Percentiles rank a stretch among this genome's conserved stretches.
phyloP scores from a whole-genome alignment of 2,329 filamentous ascomycete species.

The Ophiostoma quercus region DNA sequence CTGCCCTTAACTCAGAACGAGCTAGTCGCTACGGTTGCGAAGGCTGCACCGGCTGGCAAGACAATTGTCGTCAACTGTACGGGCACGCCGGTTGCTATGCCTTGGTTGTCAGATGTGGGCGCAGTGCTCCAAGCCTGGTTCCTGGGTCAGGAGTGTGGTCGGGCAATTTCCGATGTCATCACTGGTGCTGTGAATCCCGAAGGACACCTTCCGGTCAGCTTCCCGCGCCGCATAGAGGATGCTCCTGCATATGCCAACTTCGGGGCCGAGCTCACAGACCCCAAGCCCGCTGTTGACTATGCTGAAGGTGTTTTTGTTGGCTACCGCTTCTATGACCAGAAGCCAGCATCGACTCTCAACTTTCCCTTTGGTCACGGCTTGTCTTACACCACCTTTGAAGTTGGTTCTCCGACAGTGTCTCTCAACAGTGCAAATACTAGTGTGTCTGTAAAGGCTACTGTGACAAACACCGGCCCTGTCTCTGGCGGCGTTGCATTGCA shows the following conservation, averaged over 20 bases:
- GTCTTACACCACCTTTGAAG: conserved; percentile 64
- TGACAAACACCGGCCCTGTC: neutral
- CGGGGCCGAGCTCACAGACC: conserved; percentile 45
- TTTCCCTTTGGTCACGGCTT: conserved; percentile 78
- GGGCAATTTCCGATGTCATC: conserved; percentile 61
- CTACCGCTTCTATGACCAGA: conserved; percentile 67
- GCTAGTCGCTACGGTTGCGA: conserved; percentile 56
- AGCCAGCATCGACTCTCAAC: conserved; percentile 36
- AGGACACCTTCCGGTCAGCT: conserved; percentile 61
- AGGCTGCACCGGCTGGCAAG: conserved; percentile 50
- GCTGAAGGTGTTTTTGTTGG: conserved; percentile 76
- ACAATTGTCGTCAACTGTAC: conserved; percentile 66
- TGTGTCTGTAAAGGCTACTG: neutral
- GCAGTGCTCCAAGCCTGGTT: conserved; percentile 68
- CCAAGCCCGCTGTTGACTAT: conserved; percentile 63
- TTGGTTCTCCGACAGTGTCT: neutral
- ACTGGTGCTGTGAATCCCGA: conserved; percentile 60
- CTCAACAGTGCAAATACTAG: neutral
- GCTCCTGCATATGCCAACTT: conserved; percentile 74
- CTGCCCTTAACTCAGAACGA: conserved; percentile 54
- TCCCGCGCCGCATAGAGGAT: conserved; percentile 62
- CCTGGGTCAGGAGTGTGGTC: conserved; percentile 63
- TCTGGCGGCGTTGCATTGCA: neutral
- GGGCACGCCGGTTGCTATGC: conserved; percentile 62
- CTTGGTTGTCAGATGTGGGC: conserved; percentile 61